These are phyloP conservation scores for Medicago arabica DNA, from an alignment of 306 rosid species.

Conservation along the genomic window DNA sequence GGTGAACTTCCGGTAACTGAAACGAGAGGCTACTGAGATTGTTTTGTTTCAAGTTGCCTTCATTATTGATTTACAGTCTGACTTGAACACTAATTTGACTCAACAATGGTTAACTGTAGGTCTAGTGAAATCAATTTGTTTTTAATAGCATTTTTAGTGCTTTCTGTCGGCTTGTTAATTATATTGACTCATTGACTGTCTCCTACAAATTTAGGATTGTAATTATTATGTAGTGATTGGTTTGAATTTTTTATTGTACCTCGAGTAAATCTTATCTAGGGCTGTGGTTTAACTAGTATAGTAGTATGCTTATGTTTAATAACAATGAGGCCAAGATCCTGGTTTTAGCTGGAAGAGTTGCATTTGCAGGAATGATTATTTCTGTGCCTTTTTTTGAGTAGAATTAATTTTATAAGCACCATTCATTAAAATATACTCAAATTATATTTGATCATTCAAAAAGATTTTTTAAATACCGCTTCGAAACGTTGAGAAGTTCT, in stretches of 20 bases:
- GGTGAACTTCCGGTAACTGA: conserved; percentile 42
- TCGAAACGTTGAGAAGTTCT: neutral
- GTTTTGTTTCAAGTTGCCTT: conserved; percentile 20
- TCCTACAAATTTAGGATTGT: conserved; percentile 44
- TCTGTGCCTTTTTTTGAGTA: neutral
- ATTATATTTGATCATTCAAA: neutral
- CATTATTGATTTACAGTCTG: conserved; percentile 29
- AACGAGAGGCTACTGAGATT: conserved; percentile 48
- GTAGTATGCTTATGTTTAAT: neutral
- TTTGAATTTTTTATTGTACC: conserved; percentile 34
- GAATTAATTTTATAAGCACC: neutral
- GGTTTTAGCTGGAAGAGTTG: neutral
- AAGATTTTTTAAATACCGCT: neutral
- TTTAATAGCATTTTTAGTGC: conserved; percentile 29
- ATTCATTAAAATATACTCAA: no score
- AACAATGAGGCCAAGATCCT: neutral
- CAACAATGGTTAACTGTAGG: conserved; percentile 35
- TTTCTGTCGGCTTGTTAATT: conserved; percentile 33
- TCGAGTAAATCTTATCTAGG: conserved; percentile 35
- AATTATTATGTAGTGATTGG: conserved; percentile 45
- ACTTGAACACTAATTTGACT: conserved; percentile 28
- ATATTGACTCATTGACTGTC: conserved; percentile 7
- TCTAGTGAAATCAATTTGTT: conserved; percentile 40
- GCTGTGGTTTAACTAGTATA: neutral
- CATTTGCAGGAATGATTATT: neutral